Percentiles rank a stretch among this genome's conserved stretches.
phyloP scores from a whole-genome alignment of 2,329 filamentous ascomycete genomes.

The Penicillium palitans region DNA sequence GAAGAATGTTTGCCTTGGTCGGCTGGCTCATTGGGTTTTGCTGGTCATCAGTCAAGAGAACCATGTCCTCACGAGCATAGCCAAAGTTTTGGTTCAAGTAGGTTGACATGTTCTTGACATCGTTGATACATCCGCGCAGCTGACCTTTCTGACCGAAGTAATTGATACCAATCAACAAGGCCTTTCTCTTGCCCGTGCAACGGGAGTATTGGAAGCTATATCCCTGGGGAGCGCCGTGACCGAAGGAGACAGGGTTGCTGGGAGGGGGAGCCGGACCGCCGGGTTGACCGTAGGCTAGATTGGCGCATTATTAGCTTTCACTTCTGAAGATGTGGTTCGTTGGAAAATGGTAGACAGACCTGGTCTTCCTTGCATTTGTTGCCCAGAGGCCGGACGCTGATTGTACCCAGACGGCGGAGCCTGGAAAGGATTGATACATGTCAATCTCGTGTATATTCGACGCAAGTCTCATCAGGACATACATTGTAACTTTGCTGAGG shows the following conservation, averaged over 20 bases:
- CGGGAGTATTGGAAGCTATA: slow-evolving; percentile 91
- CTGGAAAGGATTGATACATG: slow-evolving; percentile 14
- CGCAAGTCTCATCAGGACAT: slow-evolving; percentile 17
- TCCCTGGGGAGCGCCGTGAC: slow-evolving; percentile 73
- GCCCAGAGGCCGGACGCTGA: slow-evolving; percentile 36
- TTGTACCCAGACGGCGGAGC: slow-evolving; percentile 35
- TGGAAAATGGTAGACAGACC: slow-evolving; percentile 30
- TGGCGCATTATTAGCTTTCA: slow-evolving; percentile 4
- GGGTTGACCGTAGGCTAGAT: slow-evolving; percentile 16
- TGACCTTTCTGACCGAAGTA: slow-evolving; percentile 93
- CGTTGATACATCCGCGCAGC: slow-evolving; percentile 91
- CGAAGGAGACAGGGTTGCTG: slow-evolving; percentile 68
- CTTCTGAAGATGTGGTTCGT: neutral
- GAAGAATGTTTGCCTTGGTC: slow-evolving; percentile 89
- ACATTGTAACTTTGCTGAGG: slow-evolving; percentile 41
- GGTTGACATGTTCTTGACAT: slow-evolving; percentile 93
- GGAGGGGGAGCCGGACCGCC: slow-evolving; percentile 66
- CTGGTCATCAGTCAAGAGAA: slow-evolving; percentile 92
- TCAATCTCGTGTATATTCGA: slow-evolving; percentile 12
- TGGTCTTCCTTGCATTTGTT: slow-evolving; percentile 42
- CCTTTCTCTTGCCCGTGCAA: slow-evolving; percentile 85
- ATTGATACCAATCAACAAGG: slow-evolving; percentile 90
- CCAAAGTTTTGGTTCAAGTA: slow-evolving; percentile 88
- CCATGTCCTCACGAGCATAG: slow-evolving; percentile 96
- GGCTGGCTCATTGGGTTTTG: slow-evolving; percentile 97